Base-by-base conservation (phyloP, 108 stramenopile genomes). In the Epipyxis sp. region DNA sequence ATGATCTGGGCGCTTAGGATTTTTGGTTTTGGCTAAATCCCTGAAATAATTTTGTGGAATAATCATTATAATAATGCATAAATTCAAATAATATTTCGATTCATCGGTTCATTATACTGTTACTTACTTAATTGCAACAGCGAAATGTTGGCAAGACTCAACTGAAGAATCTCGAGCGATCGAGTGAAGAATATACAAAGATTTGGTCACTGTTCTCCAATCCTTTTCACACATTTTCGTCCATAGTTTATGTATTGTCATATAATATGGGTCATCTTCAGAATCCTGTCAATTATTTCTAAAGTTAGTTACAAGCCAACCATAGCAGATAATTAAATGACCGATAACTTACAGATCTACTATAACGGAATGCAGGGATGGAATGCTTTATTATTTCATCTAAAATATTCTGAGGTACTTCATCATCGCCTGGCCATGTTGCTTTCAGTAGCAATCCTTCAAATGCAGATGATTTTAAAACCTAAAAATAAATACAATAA, bases 191-290 rank as follows among this genome's bases (percentile, higher is more conserved):
- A 86, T 42, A 45, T 86, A 86, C 6, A 85, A 16, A 10, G 82
- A 81, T 44, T 86, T 86, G 34, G 46, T 30, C 20, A 77, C 82
- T 30, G 86, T 86, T 42, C 86, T 57, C 81, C 86, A 87, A 81
- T 87, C 86, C 46, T 59, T 54, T 46, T 87, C 86, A 40, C 79
- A 40, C 85, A 86, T 86, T 44, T 83, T 84, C 44, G 82, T 72
- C 86, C 86, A 87, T 42, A 87, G 78, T 77, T 87, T 87, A 42
- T 85, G 83, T 69, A 86, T 83, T 20, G 86, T 87, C 40, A 84
- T 65, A 42, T 81, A 83, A 78, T 84, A 86, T 10, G 86, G 85
- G 44, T 87, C 85, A 80, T 84, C 82, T 6, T 79, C 69, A 45
- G 84, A 3, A 69, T 81, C 81, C 80, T 72, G 77, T n/a, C n/a